Evolutionary conservation across 345 rosid species (phyloP), one percentile per base, ranked within the genome.

Genomic region (Adansonia digitata): DNA sequence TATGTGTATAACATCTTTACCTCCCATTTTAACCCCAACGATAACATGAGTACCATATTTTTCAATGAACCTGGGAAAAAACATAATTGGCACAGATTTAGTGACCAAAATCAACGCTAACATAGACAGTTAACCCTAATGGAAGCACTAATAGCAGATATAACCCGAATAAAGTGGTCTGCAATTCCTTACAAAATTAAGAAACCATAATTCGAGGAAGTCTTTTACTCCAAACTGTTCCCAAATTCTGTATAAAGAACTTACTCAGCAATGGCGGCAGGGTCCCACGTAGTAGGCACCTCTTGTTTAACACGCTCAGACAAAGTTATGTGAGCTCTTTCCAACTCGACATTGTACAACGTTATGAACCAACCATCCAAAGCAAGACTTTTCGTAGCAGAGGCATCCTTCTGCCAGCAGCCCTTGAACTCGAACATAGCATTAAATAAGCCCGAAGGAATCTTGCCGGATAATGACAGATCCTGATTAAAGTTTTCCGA

Each of bases 351-450:
- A 79, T 87, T 88, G 71, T 92, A 94, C 75, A 94, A 82, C 14
- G 90, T 84, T 69, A 92, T 92, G 74, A 88, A 90, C 94, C 97
- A 94, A 51, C 98, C 98, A 82, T 94, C 98, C 55, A 85, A 89
- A 79, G 97, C 94, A 15, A 94, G 82, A 70, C 75, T 80, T 81
- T 91, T 92, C 6, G 74, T 79, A 5, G 85, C 48, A 31, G 85
- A 74, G 49, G 97, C 97, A 71, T 95, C 99, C 81, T 88, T 93
- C 72, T 81, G 96, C 99, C 99, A 95, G 68, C 85, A 77, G 62
- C 82, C 82, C 55, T 55, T 89, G 71, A 93, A 90, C 35, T 82
- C 78, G 69, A 95, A 95, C 97, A 91, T 92, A 45, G 80, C 15
- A 78, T 95, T 93, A 52, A 91, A 95, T 43, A 78, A 64, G 46